Evolutionary conservation across 306 rosid species (phyloP).

Genomic region (Begonia loranthoides): DNA sequence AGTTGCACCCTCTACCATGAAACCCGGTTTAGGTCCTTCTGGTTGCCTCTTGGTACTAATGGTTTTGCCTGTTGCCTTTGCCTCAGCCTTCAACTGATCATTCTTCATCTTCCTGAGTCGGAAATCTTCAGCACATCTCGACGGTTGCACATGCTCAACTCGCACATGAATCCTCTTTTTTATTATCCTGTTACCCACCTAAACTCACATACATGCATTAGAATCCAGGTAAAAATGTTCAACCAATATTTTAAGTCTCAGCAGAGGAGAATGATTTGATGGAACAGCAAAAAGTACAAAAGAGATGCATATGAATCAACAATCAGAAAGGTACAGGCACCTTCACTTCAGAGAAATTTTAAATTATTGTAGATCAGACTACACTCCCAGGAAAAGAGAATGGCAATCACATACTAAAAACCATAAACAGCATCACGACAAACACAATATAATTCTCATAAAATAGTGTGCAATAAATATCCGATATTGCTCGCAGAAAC

Average conservation of each 20-base stretch:
- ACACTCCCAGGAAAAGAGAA: too few species aligned
- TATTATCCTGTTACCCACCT: constrained; percentile 13
- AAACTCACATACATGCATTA: background rate
- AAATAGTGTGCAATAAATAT: too few species aligned
- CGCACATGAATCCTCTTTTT: constrained; percentile 18
- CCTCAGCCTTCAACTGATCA: constrained; percentile 13
- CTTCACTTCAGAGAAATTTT: background rate
- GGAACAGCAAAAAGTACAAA: background rate
- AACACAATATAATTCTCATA: too few species aligned
- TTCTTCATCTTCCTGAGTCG: constrained; percentile 7
- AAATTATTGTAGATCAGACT: too few species aligned
- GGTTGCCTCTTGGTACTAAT: constrained; percentile 12
- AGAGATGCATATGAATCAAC: background rate
- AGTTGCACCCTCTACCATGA: constrained; percentile 18
- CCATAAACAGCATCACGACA: too few species aligned
- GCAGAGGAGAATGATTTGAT: background rate
- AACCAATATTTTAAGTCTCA: background rate
- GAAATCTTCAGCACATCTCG: constrained; percentile 10
- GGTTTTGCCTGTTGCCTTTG: constrained; percentile 10
- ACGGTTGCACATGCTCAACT: constrained; percentile 13
- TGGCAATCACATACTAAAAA: too few species aligned
- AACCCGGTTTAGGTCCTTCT: constrained; percentile 4
- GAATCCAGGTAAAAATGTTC: background rate
- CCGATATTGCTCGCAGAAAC: too few species aligned
- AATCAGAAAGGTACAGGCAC: background rate